Evolutionary conservation across 2,329 filamentous ascomycete genomes (phyloP), one percentile per base, ranked within the genome.

Genomic region (Magnaporthiopsis rhizophila): DNA sequence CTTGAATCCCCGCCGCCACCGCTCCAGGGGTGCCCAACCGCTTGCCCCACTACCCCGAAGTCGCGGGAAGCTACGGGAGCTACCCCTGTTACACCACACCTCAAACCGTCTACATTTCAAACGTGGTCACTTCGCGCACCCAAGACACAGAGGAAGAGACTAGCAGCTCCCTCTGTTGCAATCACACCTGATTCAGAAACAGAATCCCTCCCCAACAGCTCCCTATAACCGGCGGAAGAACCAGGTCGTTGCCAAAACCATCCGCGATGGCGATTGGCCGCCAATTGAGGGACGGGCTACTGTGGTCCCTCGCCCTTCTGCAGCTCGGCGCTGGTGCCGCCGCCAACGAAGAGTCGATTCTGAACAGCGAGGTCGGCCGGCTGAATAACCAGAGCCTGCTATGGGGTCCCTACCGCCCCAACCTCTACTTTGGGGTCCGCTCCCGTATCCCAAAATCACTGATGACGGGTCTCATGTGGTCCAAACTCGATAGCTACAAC

Each of bases 331-430:
- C 66, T 58, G 61, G 71, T 63, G 69, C 65, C n/a, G 64, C 66
- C 24, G 62, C 65, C 3, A 67, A 69, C 30, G 72, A 70, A 65
- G 74, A 70, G 67, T 75, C 76, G 58, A 76, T 83, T 64, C 72
- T 84, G 53, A 78, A 76, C 58, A 75, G 74, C 67, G 82, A 85
- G 70, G 76, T 84, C 66, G 79, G 77, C 45, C 81, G 81, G 18
- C 73, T 80, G 67, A 86, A 85, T 72, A 97, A 98, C 76, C 84
- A 96, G 72, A 94, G 89, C 72, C 81, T 99, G 70, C 82, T 98
- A 79, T 99, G 95, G 95, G 95, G 95, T 0, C 92, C 95, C 1
- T 99, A 98, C 78, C 86, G 91, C 69, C 90, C 94, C 0, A 97
- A 97, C 72, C 77, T 98, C 59, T 98, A 97, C 77, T 98, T 98